Base-by-base conservation (phyloP, 202 grass and related monocot genomes). In the Setaria viridis region DNA sequence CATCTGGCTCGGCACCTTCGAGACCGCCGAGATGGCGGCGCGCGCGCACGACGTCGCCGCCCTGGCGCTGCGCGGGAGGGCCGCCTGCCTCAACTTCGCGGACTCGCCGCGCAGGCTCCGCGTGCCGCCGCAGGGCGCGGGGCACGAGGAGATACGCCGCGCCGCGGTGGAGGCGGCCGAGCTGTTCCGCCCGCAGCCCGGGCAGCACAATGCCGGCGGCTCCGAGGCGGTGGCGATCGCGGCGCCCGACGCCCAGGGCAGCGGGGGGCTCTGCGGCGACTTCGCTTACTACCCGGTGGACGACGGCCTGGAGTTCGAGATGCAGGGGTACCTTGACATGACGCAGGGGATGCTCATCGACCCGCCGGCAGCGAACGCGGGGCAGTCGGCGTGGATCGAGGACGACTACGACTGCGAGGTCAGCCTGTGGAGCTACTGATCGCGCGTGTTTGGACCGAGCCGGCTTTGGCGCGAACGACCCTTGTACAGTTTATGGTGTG, bases 31-130 rank as follows among this genome's bases (percentile, higher is more conserved):
- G 66, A 97, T 97, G 94, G 94, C 94, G 1, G 91, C 91, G 37
- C 91, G 94, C 3, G 94, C 91, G 41, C 89, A 97, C 86, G 91
- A 97, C 53, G 94, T 97, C 47, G 94, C 91, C 4, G 91, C 91
- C 3, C 64, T 96, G 1, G 85, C 94, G 29, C 82, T 95, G 41
- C 94, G 94, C 47, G 91, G 94, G 43, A 55, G 82, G 7, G 75
- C 50, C 1, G 94, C 94, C 1, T 96, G 94, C 86, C 90, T 96
- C 89, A 96, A 96, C 84, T 96, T 96, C 63, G 87, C 94, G 0
- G 94, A 96, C 80, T 96, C 94, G 16, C 82, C 91, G 43, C 57
- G 80, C 37, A 54, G 68, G 72, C 79, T 93, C 15, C 85, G 46
- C 9, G 87, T 88, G 49, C 91, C 94, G 7, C 87, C 91, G 34